A percentile compares a stretch with the other conserved stretches of the same genome.
phyloP scores from a whole-genome alignment of 805 yeast genomes.

The Saccharomycodes ludwigii region DNA sequence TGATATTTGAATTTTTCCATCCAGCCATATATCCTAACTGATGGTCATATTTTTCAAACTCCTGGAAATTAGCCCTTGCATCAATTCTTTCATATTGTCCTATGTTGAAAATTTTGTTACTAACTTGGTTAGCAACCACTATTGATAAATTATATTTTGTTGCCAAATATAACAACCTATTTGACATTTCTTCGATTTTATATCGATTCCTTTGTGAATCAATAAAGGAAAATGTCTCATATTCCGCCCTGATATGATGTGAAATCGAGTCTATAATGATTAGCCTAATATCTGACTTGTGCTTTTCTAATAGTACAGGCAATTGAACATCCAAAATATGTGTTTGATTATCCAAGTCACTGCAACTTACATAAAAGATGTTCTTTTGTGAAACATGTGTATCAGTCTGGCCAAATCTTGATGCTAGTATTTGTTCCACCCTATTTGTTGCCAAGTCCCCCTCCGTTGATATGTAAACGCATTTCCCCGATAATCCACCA shows the following conservation, averaged over 20 bases:
- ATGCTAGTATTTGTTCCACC: constrained; percentile 34
- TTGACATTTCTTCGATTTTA: constrained; percentile 32
- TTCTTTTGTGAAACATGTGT: constrained; percentile 25
- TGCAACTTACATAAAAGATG: constrained; percentile 45
- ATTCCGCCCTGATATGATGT: constrained; percentile 63
- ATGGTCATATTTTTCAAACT: constrained; percentile 34
- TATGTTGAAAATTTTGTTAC: constrained; percentile 32
- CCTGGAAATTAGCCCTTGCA: constrained; percentile 9
- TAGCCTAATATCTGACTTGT: constrained; percentile 31
- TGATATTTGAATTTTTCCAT: constrained; percentile 43
- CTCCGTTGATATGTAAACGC: constrained; percentile 76
- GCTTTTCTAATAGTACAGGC: constrained; percentile 38
- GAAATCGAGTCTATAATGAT: constrained; percentile 74
- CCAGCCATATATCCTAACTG: constrained; percentile 68
- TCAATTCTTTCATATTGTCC: constrained; percentile 8
- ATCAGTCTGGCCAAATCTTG: constrained; percentile 23
- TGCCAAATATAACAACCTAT: constrained; percentile 39
- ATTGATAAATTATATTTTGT: constrained; percentile 39
- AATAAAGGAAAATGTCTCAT: constrained; percentile 27
- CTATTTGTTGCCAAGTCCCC: constrained; percentile 57
- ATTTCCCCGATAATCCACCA: constrained; percentile 38
- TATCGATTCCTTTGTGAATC: constrained; percentile 29
- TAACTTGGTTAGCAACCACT: constrained; percentile 69
- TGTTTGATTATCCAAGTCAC: constrained; percentile 61
- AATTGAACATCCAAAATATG: constrained; percentile 60